These are phyloP conservation scores for Zostera marina DNA, from an alignment of 116 monocot species.

Conservation along the genomic window DNA sequence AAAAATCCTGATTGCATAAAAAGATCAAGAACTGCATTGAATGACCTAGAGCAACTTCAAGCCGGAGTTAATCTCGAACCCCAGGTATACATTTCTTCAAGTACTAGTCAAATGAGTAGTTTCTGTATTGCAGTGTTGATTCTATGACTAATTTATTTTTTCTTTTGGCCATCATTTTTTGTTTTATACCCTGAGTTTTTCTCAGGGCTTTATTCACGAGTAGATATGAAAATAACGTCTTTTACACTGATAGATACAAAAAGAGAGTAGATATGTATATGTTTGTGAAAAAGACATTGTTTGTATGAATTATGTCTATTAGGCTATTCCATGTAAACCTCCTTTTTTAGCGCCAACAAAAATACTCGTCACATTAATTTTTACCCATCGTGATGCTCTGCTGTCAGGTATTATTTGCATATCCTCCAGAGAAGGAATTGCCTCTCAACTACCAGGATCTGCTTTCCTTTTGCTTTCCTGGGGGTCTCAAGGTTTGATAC, in stretches of 20 bases:
- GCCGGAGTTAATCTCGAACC: slow-evolving; percentile 62
- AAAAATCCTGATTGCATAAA: slow-evolving; percentile 35
- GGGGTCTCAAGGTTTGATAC: slow-evolving; percentile 64
- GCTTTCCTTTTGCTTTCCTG: slow-evolving; percentile 95
- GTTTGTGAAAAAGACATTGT: too few species aligned
- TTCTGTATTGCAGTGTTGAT: background rate
- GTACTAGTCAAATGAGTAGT: background rate
- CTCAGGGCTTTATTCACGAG: background rate
- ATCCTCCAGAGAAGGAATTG: slow-evolving; percentile 83
- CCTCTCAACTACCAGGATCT: slow-evolving; percentile 92
- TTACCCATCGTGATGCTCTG: background rate
- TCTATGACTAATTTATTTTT: background rate
- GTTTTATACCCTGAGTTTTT: background rate
- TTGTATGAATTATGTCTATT: slow-evolving; percentile 1
- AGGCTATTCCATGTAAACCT: too few species aligned
- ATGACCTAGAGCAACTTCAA: slow-evolving; percentile 46
- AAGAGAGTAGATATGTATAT: too few species aligned
- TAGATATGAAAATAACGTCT: background rate
- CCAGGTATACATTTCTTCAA: slow-evolving; percentile 35
- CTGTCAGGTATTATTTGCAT: slow-evolving; percentile 83
- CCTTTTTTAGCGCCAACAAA: background rate
- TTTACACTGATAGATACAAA: too few species aligned
- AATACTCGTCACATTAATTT: too few species aligned
- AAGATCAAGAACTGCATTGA: slow-evolving; percentile 32
- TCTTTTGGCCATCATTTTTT: background rate